Percentiles rank a stretch among this genome's conserved stretches.
phyloP scores from a whole-genome alignment of 2,329 filamentous ascomycete species.

The Arthroderma sp. region DNA sequence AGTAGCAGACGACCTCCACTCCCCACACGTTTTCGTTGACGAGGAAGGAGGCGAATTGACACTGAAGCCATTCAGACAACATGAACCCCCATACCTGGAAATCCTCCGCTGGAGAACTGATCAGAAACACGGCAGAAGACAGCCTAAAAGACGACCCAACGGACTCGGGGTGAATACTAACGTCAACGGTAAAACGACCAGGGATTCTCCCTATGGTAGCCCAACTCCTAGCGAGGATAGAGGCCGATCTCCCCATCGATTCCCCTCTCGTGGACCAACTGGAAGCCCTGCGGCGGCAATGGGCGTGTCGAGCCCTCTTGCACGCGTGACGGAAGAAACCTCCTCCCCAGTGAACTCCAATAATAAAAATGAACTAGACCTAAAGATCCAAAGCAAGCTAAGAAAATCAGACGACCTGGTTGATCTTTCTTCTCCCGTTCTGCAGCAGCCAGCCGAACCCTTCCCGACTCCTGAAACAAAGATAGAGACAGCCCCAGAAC shows the following conservation, averaged over 20 bases:
- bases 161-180: slow-evolving; percentile 44
- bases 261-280: slow-evolving; percentile 31
- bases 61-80: slow-evolving; percentile 77
- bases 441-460: not conserved
- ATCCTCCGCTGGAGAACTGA: slow-evolving; percentile 92
- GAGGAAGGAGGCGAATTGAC: slow-evolving; percentile 88
- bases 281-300: slow-evolving; percentile 36
- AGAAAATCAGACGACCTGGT: slow-evolving; percentile 29
- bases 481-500: not conserved
- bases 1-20: slow-evolving; percentile 80
- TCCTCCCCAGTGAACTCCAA: slow-evolving; percentile 27
- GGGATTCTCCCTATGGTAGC: slow-evolving; percentile 44
- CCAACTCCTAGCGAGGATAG: slow-evolving; percentile 35
- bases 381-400: slow-evolving; percentile 16
- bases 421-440: slow-evolving; percentile 28
- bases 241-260: slow-evolving; percentile 39
- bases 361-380: slow-evolving; percentile 25
- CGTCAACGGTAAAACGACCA: slow-evolving; percentile 34
- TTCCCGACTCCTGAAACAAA: not conserved
- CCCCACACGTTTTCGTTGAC: slow-evolving; percentile 82
- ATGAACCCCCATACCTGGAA: slow-evolving; percentile 85
- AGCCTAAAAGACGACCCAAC: slow-evolving; percentile 38
- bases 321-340: slow-evolving; percentile 36
- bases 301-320: slow-evolving; percentile 35
- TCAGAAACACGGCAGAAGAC: slow-evolving; percentile 70